Percentiles rank a stretch among this genome's conserved stretches.
Evolutionary conservation across 805 yeast species (phyloP).

Genomic region (Saccharomyces paradoxus): DNA sequence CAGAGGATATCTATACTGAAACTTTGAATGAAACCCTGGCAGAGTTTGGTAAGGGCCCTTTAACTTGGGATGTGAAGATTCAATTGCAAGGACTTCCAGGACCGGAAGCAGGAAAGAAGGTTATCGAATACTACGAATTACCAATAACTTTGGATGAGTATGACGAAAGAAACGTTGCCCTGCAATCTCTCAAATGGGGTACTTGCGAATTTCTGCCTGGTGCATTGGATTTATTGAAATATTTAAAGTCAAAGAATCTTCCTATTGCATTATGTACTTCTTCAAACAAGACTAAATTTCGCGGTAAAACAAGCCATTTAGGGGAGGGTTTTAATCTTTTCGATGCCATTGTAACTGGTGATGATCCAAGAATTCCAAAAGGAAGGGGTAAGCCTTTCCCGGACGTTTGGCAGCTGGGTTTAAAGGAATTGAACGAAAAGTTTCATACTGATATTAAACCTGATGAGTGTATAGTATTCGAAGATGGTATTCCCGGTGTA

Average conservation of each 20-base stretch:
- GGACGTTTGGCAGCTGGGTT: conserved; percentile 82
- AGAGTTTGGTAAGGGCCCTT: conserved; percentile 64
- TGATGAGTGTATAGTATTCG: conserved; percentile 81
- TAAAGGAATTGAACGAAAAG: conserved; percentile 60
- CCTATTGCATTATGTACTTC: conserved; percentile 93
- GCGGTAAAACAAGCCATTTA: conserved; percentile 67
- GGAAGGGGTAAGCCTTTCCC: conserved; percentile 94
- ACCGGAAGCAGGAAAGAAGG: conserved; percentile 52
- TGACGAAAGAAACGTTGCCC: conserved; percentile 40
- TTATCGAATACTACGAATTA: conserved; percentile 61
- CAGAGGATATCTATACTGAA: conserved; percentile 86
- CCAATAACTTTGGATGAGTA: conserved; percentile 63
- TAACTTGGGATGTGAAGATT: conserved; percentile 86
- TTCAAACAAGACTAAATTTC: conserved; percentile 52
- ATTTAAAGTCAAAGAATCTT: conserved; percentile 42
- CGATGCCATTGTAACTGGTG: conserved; percentile 77
- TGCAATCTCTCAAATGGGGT: conserved; percentile 54
- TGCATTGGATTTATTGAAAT: conserved; percentile 57
- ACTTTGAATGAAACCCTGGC: conserved; percentile 61
- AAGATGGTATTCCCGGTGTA: conserved; percentile 93
- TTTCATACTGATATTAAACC: conserved; percentile 42
- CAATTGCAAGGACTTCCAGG: conserved; percentile 91
- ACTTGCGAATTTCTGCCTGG: conserved; percentile 71
- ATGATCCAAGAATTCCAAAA: conserved; percentile 68
- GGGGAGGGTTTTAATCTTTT: conserved; percentile 56